Base-by-base conservation (phyloP, 2,329 filamentous ascomycete species). In the Calonectria ilicicola region DNA sequence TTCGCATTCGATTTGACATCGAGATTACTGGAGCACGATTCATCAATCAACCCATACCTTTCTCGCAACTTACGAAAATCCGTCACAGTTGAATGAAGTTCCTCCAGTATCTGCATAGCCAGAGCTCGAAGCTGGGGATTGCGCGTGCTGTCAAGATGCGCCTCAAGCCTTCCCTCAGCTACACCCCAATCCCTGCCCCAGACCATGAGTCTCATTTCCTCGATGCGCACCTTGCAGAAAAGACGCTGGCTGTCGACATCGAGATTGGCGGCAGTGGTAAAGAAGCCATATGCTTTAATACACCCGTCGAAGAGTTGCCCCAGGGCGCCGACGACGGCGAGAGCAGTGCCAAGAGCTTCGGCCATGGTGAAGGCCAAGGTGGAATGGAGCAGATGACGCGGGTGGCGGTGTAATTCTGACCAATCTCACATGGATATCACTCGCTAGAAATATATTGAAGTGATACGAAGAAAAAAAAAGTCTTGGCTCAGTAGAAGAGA, bases 311-410 rank as follows among this genome's bases (percentile, higher is more conserved):
- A 88, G 63, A 87, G 82, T 75, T 88, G 86, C 44, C 85, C 86
- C 26, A 88, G 78, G 58, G 87, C 80, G 72, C 86, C 86, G 15
- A 87, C 83, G 1, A 85, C 85, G 69, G 84, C 85, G 29, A 87
- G 79, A 17, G 84, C 83, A 42, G 85, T 85, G 68, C 85, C 85
- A 17, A 87, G 73, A 35, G 82, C 77, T 79, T 87, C 86, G 60
- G 84, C 83, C 73, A 79, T 81, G 65, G 44, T 15, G 62, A 58
- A 38, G 38, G 29, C 26, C 29, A 5, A 32, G 29, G 35, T 7
- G 44, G 21, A 27, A 27, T 97, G 87, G 46, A 97, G 89, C 21
- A 97, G 83, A 1, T 97, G 87, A 38, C 92, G 88, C 0, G 94
- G 95, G 0, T 94, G 89, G 3, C 38, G 32, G 27, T 47, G 65